Percentiles rank a stretch among this genome's conserved stretches.
phyloP scores from a whole-genome alignment of 805 yeast genomes.

The Metschnikowia peoriensis region DNA sequence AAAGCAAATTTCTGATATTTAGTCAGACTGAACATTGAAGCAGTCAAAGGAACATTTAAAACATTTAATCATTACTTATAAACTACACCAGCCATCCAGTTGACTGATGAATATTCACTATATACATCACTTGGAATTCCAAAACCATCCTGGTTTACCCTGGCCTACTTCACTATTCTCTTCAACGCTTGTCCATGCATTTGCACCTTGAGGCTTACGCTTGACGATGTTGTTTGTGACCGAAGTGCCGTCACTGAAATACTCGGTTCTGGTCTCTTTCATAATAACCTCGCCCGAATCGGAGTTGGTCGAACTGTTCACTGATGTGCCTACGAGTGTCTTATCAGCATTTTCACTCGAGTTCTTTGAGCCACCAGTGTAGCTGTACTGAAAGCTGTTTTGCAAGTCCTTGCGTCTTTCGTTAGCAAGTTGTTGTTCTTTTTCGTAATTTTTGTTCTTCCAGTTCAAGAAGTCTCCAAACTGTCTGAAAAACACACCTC shows the following conservation, averaged over 20 bases:
- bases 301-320: conserved; percentile 25
- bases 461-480: conserved; percentile 67
- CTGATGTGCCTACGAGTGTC: conserved; percentile 27
- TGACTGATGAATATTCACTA: background rate
- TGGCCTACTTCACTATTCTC: conserved; percentile 23
- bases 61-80: background rate
- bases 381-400: background rate
- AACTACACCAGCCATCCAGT: background rate
- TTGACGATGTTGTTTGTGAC: conserved; percentile 28
- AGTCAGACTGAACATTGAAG: too few species aligned
- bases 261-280: conserved; percentile 33
- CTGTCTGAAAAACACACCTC: conserved; percentile 62
- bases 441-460: conserved; percentile 38
- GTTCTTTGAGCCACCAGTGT: background rate
- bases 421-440: background rate
- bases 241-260: conserved; percentile 38
- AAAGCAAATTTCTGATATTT: too few species aligned
- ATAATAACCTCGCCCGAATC: conserved; percentile 29
- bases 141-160: conserved; percentile 24
- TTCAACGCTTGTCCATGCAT: conserved; percentile 31
- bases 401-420: background rate
- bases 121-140: conserved; percentile 15
- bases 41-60: too few species aligned
- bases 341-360: background rate
- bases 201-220: conserved; percentile 33